Evolutionary conservation across 176 grass and related monocot species (phyloP), one percentile per base, ranked within the genome.

Genomic region (Pontederia crassipes): DNA sequence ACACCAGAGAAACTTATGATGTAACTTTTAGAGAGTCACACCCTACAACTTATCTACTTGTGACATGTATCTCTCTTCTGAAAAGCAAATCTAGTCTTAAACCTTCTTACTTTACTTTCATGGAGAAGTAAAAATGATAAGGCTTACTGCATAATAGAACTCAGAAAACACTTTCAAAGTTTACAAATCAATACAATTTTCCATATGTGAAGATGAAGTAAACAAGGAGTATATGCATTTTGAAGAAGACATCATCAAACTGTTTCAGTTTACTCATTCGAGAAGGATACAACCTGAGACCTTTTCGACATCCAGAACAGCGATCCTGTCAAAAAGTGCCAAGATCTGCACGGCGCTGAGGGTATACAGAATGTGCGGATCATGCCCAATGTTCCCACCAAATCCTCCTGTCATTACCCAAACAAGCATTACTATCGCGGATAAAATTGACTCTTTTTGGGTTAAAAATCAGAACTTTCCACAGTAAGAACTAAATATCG

Each of bases 281-380:
- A 69, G 52, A 81, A 85, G 81, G 81, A 91, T 97, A 97, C 93
- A 97, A 72, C 81, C 70, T 28, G 87, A 81, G 62, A 97, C 87
- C 54, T 83, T 91, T 12, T 88, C 81, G 2, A 82, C 75, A 49
- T 91, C 87, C 27, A 97, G 70, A 28, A 54, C 78, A 77, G 85
- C 74, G 8, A 97, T 66, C 10, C 84, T 66, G 72, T 97, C 82
- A 12, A 97, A 85, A 53, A 97, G 79, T 49, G 70, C 75, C 62
- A 97, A 74, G 67, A 91, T 71, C 81, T 97, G 92, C 40, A 97
- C 79, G 26, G 87, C 87, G 68, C 87, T 85, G 35, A 97, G 78
- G 4, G 84, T 97, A 58, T 81, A 86, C 10, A 83, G 73, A 75
- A 97, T 60, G 51, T 91, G 87, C 2, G 82, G 77, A 49, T 95